Evolutionary conservation across 2,329 filamentous ascomycete species (phyloP).

Genomic region (Macrophomina pseudophaseolina): DNA sequence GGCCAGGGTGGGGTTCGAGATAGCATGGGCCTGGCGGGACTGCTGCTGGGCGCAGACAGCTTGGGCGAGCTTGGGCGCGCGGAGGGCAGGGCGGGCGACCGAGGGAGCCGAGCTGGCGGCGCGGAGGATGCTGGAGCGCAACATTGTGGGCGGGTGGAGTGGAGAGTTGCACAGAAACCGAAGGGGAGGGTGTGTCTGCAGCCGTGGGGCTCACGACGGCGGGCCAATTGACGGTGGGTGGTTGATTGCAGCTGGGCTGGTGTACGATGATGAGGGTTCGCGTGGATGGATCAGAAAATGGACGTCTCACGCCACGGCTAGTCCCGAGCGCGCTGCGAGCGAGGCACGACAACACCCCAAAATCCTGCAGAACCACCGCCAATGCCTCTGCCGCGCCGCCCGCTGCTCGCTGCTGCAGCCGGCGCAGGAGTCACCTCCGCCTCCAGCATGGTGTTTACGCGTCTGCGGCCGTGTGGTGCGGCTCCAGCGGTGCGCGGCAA

Average conservation of each 20-base stretch:
- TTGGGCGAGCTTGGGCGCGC: conserved; percentile 30
- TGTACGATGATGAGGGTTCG: conserved; percentile 25
- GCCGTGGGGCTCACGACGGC: conserved; percentile 43
- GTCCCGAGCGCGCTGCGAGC: conserved; percentile 1
- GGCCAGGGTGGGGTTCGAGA: conserved; percentile 95
- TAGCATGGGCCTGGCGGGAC: conserved; percentile 78
- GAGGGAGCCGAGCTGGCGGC: conserved; percentile 40
- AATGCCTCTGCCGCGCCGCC: background rate
- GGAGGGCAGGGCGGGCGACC: conserved; percentile 37
- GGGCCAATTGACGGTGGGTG: conserved; percentile 45
- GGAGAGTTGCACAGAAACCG: conserved; percentile 39
- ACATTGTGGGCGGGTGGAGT: conserved; percentile 43
- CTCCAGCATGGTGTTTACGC: background rate
- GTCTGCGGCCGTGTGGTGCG: background rate
- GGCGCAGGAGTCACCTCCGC: background rate
- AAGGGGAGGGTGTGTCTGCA: conserved; percentile 34
- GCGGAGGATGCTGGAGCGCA: conserved; percentile 47
- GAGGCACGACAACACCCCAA: background rate
- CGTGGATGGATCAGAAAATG: conserved; percentile 30
- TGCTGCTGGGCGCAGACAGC: conserved; percentile 47
- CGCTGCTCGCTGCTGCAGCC: background rate
- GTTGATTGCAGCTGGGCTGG: conserved; percentile 28
- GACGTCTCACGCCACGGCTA: conserved; percentile 25
- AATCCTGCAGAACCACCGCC: background rate
- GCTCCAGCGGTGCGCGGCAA: background rate